A percentile compares a stretch with the other conserved stretches of the same genome.
phyloP scores from a whole-genome alignment of 2,329 filamentous ascomycete genomes.

The Fusarium austroafricanum region DNA sequence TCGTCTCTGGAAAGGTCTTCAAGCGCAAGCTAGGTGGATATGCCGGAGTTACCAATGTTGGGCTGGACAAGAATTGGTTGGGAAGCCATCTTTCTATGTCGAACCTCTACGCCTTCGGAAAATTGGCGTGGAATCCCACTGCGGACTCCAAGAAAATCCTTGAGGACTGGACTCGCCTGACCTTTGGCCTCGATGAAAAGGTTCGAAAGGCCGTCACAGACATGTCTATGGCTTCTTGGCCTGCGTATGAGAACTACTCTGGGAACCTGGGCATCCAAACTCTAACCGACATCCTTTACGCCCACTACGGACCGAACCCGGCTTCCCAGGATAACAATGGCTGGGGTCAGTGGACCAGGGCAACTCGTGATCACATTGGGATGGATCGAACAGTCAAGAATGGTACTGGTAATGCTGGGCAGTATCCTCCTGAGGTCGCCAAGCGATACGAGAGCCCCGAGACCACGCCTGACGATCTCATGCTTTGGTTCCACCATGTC shows the following conservation, averaged over 20 bases:
- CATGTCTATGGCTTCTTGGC: slow-evolving; percentile 77
- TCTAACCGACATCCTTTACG: slow-evolving; percentile 74
- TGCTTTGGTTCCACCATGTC: slow-evolving; percentile 82
- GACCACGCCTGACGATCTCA: slow-evolving; percentile 73
- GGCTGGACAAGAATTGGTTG: slow-evolving; percentile 74
- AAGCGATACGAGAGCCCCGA: slow-evolving; percentile 68
- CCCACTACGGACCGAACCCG: slow-evolving; percentile 72
- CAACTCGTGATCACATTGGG: slow-evolving; percentile 68
- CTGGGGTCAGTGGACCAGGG: slow-evolving; percentile 78
- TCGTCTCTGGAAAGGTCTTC: slow-evolving; percentile 71
- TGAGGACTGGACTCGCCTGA: slow-evolving; percentile 75
- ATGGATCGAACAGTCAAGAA: slow-evolving; percentile 79
- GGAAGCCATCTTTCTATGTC: slow-evolving; percentile 77
- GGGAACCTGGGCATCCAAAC: slow-evolving; percentile 79
- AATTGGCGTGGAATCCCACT: slow-evolving; percentile 72
- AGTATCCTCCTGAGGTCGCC: slow-evolving; percentile 73
- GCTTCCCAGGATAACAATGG: slow-evolving; percentile 73
- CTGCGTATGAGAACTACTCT: slow-evolving; percentile 76
- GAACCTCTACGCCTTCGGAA: slow-evolving; percentile 77
- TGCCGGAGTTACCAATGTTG: slow-evolving; percentile 75
- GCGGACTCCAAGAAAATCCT: slow-evolving; percentile 59
- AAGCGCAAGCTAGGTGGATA: slow-evolving; percentile 68
- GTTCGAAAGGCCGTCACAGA: slow-evolving; percentile 70
- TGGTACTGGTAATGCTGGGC: slow-evolving; percentile 73
- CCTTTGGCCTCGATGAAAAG: slow-evolving; percentile 66